Base-by-base conservation (phyloP, 106 monocot genomes). In the Allium fistulosum region DNA sequence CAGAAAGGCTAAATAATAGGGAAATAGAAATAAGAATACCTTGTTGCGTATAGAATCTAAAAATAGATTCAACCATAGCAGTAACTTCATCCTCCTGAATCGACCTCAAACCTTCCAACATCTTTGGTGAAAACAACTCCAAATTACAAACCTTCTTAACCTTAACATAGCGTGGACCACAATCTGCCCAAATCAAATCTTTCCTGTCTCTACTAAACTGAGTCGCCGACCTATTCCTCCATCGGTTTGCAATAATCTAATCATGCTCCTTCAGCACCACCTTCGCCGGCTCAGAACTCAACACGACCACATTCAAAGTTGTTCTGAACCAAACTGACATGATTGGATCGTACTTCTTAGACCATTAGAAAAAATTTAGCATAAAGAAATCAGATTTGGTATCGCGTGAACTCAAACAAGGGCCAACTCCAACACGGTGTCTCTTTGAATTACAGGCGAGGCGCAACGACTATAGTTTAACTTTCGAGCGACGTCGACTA, bases 121-220 rank as follows among this genome's bases (percentile, higher is more conserved):
- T 66, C 57, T 85, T 84, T 8, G 90, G 82, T 4, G 90, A 77
- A 71, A 97, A 97, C 53, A 97, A 72, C 86, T 97, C 96, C 49
- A 97, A 71, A 46, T 81, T 97, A 64, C 96, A 97, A 4, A 97
- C 69, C 84, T 89, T 92, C 61, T 88, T 76, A 58, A 97, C 92
- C 82, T 88, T 97, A 46, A 97, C 92, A 57, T 89, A 97, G 80
- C 91, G 96, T 9, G 92, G 88, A 0, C 96, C 92, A 60, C 91
- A 92, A 63, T 97, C 96, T 27, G 96, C 96, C 96, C 96, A 88
- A 60, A 92, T 84, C 55, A 97, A 76, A 62, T 92, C 92, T 80
- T 72, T 63, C 11, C 92, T 86, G 68, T 86, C 76, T 45, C 92
- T 69, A 75, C 96, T 97, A 80, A 97, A 97, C 66, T 78, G 72